Conservation (phyloP, 768 basidiomycete species). For the Leccinum incarnatum region DNA sequence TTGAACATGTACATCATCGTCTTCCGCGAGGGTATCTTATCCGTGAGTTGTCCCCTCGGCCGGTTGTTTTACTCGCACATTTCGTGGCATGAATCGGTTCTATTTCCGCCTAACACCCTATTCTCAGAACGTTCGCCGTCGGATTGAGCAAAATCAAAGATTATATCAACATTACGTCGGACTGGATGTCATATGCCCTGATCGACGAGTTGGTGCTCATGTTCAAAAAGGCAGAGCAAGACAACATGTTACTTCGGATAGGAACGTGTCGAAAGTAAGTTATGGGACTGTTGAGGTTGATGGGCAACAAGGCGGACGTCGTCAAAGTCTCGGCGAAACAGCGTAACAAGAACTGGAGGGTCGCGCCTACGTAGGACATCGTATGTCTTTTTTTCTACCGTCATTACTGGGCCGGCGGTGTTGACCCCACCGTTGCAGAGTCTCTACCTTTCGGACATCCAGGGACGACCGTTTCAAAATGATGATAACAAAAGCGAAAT, state of each 20-base stretch:
- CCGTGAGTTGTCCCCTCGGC: slow-evolving; percentile 50
- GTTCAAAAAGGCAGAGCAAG: slow-evolving; percentile 39
- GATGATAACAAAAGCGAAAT: neutral
- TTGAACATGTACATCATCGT: slow-evolving; percentile 99
- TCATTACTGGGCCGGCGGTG: neutral
- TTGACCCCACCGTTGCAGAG: slow-evolving; percentile 48
- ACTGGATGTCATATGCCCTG: slow-evolving; percentile 95
- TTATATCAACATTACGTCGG: slow-evolving; percentile 97
- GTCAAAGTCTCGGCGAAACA: slow-evolving; percentile 48
- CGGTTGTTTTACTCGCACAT: neutral
- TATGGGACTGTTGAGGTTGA: slow-evolving; percentile 92
- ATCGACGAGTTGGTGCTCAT: slow-evolving; percentile 99
- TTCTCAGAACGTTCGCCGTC: slow-evolving; percentile 37
- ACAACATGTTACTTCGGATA: slow-evolving; percentile 95
- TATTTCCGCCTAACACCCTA: slow-evolving; percentile 97
- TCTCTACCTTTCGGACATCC: slow-evolving; percentile 92
- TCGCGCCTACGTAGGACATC: slow-evolving; percentile 97
- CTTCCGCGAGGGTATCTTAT: slow-evolving; percentile 93
- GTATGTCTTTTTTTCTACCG: slow-evolving; percentile 41
- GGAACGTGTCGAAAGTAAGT: slow-evolving; percentile 97
- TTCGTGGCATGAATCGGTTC: slow-evolving; percentile 52
- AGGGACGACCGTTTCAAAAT: slow-evolving; percentile 38
- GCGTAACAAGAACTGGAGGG: slow-evolving; percentile 98
- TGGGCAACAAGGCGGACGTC: slow-evolving; percentile 89
- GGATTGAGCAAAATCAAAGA: slow-evolving; percentile 63